Percentiles rank a stretch among this genome's conserved stretches.
Evolutionary conservation across 176 grass and related monocot species (phyloP).

Genomic region (Oryza glumipatula): DNA sequence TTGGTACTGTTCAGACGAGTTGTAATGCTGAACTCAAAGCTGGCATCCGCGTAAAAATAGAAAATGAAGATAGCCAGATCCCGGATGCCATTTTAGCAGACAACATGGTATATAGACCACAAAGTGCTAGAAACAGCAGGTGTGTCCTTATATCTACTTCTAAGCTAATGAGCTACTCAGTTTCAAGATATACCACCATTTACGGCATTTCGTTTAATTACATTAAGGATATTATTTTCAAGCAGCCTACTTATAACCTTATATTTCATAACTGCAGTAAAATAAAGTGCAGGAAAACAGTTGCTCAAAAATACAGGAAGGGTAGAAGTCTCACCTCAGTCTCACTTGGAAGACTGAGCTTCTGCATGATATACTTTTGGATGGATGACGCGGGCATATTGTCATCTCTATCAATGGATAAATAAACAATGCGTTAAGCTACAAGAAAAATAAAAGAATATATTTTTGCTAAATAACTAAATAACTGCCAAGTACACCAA

Average conservation of each 20-base stretch:
- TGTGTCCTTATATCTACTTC: slow-evolving; percentile 23
- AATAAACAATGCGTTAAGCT: slow-evolving; percentile 39
- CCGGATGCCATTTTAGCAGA: background rate
- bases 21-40: background rate
- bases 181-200: slow-evolving; percentile 10
- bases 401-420: slow-evolving; percentile 59
- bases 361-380: slow-evolving; percentile 78
- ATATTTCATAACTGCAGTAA: background rate
- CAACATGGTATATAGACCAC: background rate
- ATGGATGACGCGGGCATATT: slow-evolving; percentile 76
- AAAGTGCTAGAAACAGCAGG: background rate
- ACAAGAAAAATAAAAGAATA: slow-evolving; percentile 14
- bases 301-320: slow-evolving; percentile 2
- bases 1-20: slow-evolving; percentile 10
- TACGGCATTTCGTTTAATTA: slow-evolving; percentile 2
- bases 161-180: background rate
- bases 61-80: background rate
- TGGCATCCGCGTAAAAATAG: background rate
- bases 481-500: background rate
- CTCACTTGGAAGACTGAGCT: slow-evolving; percentile 72
- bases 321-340: slow-evolving; percentile 59
- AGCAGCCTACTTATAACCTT: slow-evolving; percentile 8
- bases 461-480: slow-evolving; percentile 25
- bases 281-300: slow-evolving; percentile 6
- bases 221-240: background rate